These are phyloP conservation scores for Globisporangium takayamanum DNA, from an alignment of 352 stramenopile genomes.

Conservation along the genomic window DNA sequence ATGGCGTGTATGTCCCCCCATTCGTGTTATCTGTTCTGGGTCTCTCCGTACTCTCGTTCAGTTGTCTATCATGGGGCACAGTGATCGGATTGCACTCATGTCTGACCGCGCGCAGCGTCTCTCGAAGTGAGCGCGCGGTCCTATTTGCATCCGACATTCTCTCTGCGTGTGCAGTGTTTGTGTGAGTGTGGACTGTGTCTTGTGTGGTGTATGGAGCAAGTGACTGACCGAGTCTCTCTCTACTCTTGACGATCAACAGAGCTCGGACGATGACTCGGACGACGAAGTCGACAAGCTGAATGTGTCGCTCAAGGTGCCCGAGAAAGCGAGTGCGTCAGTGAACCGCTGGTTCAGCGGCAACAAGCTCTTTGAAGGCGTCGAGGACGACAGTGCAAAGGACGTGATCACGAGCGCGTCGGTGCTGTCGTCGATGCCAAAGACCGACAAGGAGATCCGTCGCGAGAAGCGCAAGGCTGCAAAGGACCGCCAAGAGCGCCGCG, in stretches of 20 bases:
- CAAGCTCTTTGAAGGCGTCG: constrained; percentile 72
- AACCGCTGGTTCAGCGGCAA: constrained; percentile 84
- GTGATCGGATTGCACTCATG: constrained; percentile 67
- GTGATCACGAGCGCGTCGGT: constrained; percentile 28
- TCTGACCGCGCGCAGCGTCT: constrained; percentile 54
- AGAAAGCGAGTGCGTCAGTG: constrained; percentile 69
- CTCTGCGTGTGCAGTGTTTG: neutral
- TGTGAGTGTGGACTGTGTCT: constrained; percentile 1
- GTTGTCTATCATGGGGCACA: constrained; percentile 91
- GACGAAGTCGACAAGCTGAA: constrained; percentile 57
- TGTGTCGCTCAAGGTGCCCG: constrained; percentile 68
- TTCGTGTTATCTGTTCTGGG: constrained; percentile 91
- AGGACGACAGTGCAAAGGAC: constrained; percentile 20
- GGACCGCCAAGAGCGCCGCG: constrained; percentile 86
- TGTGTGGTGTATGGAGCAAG: neutral
- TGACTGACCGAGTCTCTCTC: neutral
- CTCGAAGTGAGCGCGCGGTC: constrained; percentile 38
- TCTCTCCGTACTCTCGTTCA: constrained; percentile 85
- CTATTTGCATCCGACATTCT: constrained; percentile 73
- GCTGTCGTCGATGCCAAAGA: constrained; percentile 92
- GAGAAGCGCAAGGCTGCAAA: constrained; percentile 95
- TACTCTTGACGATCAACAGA: constrained; percentile 31
- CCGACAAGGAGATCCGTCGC: constrained; percentile 97
- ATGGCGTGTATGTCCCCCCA: constrained; percentile 38
- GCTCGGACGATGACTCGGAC: constrained; percentile 66